Percentiles rank a stretch among this genome's conserved stretches.
Evolutionary conservation across 2,329 filamentous ascomycete species (phyloP).

Genomic region (Moelleriella libera): DNA sequence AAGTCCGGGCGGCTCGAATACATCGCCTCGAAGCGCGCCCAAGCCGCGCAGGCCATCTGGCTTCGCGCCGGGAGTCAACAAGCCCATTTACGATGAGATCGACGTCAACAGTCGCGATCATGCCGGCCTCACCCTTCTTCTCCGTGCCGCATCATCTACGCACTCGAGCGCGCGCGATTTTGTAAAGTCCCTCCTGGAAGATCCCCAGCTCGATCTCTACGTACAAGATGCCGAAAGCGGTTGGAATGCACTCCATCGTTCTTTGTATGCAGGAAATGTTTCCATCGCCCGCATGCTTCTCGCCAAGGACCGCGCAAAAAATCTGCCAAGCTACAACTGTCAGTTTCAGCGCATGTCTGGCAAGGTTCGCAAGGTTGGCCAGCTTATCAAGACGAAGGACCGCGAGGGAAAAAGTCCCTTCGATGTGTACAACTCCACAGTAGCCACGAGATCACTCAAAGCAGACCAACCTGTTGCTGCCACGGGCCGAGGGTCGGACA

Average conservation of each 20-base stretch:
- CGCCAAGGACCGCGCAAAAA: constrained; percentile 59
- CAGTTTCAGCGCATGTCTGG: constrained; percentile 18
- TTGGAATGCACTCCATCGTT: constrained; percentile 89
- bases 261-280: constrained; percentile 80
- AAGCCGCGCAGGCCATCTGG: constrained; percentile 42
- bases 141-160: constrained; percentile 69
- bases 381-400: constrained; percentile 89
- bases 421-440: constrained; percentile 80
- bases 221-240: constrained; percentile 80
- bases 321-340: constrained; percentile 41
- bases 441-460: constrained; percentile 59
- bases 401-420: constrained; percentile 90
- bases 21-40: constrained; percentile 31
- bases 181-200: constrained; percentile 64
- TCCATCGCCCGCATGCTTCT: constrained; percentile 73
- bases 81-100: constrained; percentile 27
- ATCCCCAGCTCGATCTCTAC: constrained; percentile 75
- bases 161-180: constrained; percentile 58
- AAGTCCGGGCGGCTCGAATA: constrained; percentile 26
- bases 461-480: constrained; percentile 29
- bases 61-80: constrained; percentile 26
- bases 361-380: constrained; percentile 48
- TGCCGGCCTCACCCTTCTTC: constrained; percentile 66
- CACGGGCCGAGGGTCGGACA: constrained; percentile 38
- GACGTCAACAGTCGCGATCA: constrained; percentile 76